Percentiles rank a stretch among this genome's conserved stretches.
Evolutionary conservation across 257 asterid species (phyloP).

Genomic region (Capsicum pubescens): DNA sequence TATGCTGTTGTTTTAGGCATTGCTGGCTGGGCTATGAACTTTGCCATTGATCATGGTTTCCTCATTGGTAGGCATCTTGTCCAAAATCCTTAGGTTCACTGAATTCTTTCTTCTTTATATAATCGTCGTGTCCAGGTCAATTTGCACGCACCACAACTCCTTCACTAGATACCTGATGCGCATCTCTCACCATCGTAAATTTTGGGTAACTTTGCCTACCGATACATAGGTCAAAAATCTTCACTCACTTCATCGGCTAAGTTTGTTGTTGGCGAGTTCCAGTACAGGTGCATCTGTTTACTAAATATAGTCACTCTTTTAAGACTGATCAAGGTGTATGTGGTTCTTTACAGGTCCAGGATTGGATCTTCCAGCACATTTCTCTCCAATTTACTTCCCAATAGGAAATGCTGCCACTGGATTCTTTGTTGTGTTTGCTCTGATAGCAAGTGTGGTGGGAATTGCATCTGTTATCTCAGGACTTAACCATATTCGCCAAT

Average conservation of each 20-base stretch:
- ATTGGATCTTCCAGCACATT: conserved; percentile 71
- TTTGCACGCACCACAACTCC: not conserved
- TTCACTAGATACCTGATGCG: not conserved
- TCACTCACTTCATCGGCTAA: not conserved
- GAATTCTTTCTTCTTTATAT: not conserved
- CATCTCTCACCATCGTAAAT: not conserved
- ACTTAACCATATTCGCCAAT: conserved; percentile 57
- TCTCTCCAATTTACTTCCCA: conserved; percentile 83
- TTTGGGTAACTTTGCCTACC: not conserved
- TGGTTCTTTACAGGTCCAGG: conserved; percentile 58
- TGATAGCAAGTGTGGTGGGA: conserved; percentile 89
- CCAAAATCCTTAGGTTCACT: not conserved
- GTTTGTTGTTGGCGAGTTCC: not conserved
- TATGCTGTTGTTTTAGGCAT: conserved; percentile 69
- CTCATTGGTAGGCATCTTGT: conserved; percentile 56
- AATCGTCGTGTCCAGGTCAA: not conserved
- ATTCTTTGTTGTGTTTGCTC: conserved; percentile 69
- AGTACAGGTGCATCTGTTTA: not conserved
- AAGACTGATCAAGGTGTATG: conserved; percentile 19
- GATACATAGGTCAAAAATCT: not conserved
- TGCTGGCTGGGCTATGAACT: conserved; percentile 79
- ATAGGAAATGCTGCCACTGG: conserved; percentile 98
- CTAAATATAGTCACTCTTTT: not conserved
- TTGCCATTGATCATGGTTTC: conserved; percentile 80
- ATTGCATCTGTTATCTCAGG: conserved; percentile 71